phyloP scores from a whole-genome alignment of 2,329 filamentous ascomycete genomes.

The Venturia carpophila region DNA sequence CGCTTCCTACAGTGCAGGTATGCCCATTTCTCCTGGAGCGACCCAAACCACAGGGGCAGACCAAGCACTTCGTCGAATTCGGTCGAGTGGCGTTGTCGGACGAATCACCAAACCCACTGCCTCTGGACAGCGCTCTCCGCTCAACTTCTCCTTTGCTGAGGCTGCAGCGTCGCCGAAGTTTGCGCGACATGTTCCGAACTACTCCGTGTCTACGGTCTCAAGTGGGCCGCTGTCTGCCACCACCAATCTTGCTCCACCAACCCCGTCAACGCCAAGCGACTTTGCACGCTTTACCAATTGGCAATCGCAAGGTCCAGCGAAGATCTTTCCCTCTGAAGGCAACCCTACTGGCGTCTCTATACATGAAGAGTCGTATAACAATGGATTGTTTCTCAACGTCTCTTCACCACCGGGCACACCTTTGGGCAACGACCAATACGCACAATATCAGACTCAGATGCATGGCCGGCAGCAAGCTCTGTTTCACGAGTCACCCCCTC shows the following conservation, averaged over 20 bases:
- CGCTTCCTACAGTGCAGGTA: slow-evolving; percentile 35
- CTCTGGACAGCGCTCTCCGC: slow-evolving; percentile 42
- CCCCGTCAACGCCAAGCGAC: slow-evolving; percentile 39
- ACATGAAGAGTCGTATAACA: slow-evolving; percentile 14
- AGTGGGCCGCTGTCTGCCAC: slow-evolving; percentile 22
- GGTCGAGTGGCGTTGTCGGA: slow-evolving; percentile 40
- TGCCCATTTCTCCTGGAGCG: slow-evolving; percentile 33
- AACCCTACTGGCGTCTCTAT: slow-evolving; percentile 33
- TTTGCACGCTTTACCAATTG: slow-evolving; percentile 34
- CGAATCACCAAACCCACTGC: slow-evolving; percentile 41
- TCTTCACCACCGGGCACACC: slow-evolving; percentile 43
- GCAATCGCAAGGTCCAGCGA: slow-evolving; percentile 31
- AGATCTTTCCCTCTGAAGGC: slow-evolving; percentile 28
- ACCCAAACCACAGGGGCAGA: slow-evolving; percentile 24
- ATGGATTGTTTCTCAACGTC: slow-evolving; percentile 26
- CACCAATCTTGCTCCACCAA: slow-evolving; percentile 40
- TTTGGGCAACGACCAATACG: slow-evolving; percentile 27
- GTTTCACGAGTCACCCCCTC: slow-evolving; percentile 40
- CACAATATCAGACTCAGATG: slow-evolving; percentile 23
- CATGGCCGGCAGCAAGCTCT: slow-evolving; percentile 24
- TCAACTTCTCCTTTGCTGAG: slow-evolving; percentile 40
- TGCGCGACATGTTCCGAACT: slow-evolving; percentile 32
- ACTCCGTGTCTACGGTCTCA: slow-evolving; percentile 26
- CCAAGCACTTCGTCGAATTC: slow-evolving; percentile 39
- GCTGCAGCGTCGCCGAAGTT: slow-evolving; percentile 41